A percentile compares a stretch with the other conserved stretches of the same genome.
phyloP scores from a whole-genome alignment of 768 basidiomycete genomes.

The Heimioporus sp. region DNA sequence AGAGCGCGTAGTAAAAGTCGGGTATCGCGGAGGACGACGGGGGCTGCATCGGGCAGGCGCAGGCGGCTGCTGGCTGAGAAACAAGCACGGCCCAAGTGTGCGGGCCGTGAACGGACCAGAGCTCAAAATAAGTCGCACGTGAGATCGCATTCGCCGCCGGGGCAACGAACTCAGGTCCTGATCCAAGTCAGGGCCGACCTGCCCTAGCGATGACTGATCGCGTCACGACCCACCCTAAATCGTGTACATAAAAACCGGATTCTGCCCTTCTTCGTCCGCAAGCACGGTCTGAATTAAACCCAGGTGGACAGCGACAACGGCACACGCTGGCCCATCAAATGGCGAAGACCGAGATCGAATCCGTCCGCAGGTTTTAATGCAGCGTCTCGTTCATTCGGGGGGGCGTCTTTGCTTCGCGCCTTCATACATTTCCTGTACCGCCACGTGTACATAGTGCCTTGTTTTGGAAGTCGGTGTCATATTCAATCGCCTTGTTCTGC shows the following conservation, averaged over 20 bases:
- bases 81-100: too few species aligned
- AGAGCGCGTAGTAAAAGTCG: slow-evolving; percentile 68
- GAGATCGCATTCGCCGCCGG: too few species aligned
- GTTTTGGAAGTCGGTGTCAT: neutral
- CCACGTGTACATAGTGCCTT: neutral
- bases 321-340: slow-evolving; percentile 62
- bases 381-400: slow-evolving; percentile 29
- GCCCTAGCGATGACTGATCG: too few species aligned
- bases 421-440: neutral
- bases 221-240: too few species aligned
- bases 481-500: neutral
- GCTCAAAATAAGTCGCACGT: too few species aligned
- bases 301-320: slow-evolving; percentile 52
- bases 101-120: too few species aligned
- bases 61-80: neutral
- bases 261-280: slow-evolving; percentile 25
- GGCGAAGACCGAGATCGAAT: slow-evolving; percentile 69
- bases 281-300: slow-evolving; percentile 62
- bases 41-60: slow-evolving; percentile 36
- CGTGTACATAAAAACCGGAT: too few species aligned
- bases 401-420: slow-evolving; percentile 49
- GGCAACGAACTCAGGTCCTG: too few species aligned
- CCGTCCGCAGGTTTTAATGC: slow-evolving; percentile 69
- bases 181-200: too few species aligned
- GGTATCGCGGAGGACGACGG: slow-evolving; percentile 57